A percentile compares a stretch with the other conserved stretches of the same genome.
phyloP scores from a whole-genome alignment of 345 rosid genomes.

The Raphanus sativus region DNA sequence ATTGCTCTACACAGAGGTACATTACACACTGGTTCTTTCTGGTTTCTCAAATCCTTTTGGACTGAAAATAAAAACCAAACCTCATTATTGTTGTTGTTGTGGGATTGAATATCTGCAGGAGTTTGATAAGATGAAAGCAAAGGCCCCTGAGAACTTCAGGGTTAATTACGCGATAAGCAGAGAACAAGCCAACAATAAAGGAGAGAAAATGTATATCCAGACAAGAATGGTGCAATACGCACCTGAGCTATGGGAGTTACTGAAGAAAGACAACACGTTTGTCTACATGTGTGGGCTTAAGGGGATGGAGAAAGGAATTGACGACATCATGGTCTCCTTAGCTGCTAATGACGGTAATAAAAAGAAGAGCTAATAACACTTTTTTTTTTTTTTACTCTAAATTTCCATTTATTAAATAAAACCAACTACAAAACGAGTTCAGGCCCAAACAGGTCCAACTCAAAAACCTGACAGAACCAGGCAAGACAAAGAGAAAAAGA shows the following conservation, averaged over 20 bases:
- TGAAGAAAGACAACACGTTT: constrained; percentile 89
- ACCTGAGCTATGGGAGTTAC: constrained; percentile 75
- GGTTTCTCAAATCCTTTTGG: neutral
- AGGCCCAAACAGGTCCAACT: too few species aligned
- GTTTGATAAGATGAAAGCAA: constrained; percentile 72
- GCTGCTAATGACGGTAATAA: constrained; percentile 71
- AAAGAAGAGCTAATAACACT: too few species aligned
- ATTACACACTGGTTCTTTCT: constrained; percentile 5
- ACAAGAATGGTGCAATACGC: constrained; percentile 54
- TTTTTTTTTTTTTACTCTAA: too few species aligned
- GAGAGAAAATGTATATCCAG: constrained; percentile 44
- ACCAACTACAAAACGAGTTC: too few species aligned
- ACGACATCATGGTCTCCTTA: constrained; percentile 69
- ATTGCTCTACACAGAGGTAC: constrained; percentile 77
- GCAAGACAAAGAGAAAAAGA: too few species aligned
- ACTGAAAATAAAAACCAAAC: neutral
- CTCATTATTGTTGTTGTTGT: neutral
- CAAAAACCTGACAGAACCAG: too few species aligned
- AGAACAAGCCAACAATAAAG: constrained; percentile 35
- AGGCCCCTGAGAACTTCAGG: constrained; percentile 56
- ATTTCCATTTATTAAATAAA: too few species aligned
- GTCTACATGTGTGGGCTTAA: constrained; percentile 91
- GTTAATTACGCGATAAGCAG: constrained; percentile 44
- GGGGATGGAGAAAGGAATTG: constrained; percentile 93
- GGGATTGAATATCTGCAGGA: constrained; percentile 40